Evolutionary conservation across 768 basidiomycete genomes (phyloP), one percentile per base, ranked within the genome.

Genomic region (Tylopilus intermedius): DNA sequence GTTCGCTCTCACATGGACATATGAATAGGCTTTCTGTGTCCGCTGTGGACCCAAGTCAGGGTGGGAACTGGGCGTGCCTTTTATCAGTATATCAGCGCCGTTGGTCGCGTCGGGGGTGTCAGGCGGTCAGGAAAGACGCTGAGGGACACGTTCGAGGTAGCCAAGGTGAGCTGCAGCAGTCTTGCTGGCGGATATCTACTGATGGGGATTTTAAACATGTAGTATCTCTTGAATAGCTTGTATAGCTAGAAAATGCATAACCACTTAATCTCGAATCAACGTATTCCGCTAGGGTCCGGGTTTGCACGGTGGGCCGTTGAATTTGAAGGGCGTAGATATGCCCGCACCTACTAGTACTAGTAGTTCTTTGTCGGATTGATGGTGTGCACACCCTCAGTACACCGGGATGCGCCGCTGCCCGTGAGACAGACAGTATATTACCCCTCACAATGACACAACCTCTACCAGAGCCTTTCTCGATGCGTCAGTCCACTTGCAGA

Each of bases 21-120:
- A 41, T 66, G 24, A 68, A 57, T 14, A 57, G 53, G 27, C 35
- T 47, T 8, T 18, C 52, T 4, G 29, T 38, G 22, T 53, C 65
- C 7, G n/a, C 48, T 0, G 35, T 45, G 41, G 53, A 58, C 10
- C 58, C 24, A 3, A 55, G 53, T 29, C n/a, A n/a, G n/a, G 14
- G 26, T 59, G 95, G 94, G 94, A 97, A 75, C 78, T 97, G 4
- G 87, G 84, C 3, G 76, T 95, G 2, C 94, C 95, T 0, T 97
- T 99, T 65, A 94, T 99, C 58, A 89, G 75, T 47, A 84, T 99
- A 55, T 95, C 95, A 3, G 95, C 95, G 0, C 96, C 96, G 0
- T 91, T 90, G 0, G 88, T 99, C 53, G 93, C 98, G 8, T 94
- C 90, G 2, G 95, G 96, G 1, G 96, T 98, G 93, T 96, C 93